phyloP scores from a whole-genome alignment of 2,329 filamentous ascomycete species.

The Phaeosphaeriaceae sp. region DNA sequence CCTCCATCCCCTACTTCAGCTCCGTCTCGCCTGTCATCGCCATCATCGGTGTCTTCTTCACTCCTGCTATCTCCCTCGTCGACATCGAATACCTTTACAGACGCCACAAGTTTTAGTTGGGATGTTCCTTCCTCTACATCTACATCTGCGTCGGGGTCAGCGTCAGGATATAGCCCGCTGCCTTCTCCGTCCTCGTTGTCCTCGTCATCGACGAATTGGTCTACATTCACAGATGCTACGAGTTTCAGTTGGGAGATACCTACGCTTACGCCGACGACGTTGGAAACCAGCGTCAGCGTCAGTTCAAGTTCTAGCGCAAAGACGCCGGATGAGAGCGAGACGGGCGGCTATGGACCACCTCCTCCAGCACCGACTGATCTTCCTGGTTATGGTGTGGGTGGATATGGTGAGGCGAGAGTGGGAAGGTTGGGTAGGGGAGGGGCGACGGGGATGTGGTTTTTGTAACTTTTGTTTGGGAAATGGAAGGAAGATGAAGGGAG shows the following conservation, averaged over 20 bases:
- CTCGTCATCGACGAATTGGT: not conserved
- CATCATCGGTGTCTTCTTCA: not conserved
- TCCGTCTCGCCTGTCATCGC: too few relatives aligned
- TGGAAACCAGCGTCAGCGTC: not conserved
- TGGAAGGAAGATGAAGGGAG: not conserved
- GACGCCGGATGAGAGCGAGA: not conserved
- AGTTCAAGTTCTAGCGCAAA: not conserved
- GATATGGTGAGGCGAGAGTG: too few relatives aligned
- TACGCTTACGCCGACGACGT: not conserved
- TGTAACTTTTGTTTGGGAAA: not conserved
- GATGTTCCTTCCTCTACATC: not conserved
- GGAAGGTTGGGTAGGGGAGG: too few relatives aligned
- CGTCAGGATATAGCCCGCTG: not conserved
- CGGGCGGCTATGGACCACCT: not conserved
- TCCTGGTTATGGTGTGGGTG: not conserved
- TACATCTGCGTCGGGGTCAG: too few relatives aligned
- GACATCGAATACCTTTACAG: not conserved
- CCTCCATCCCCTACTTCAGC: not conserved
- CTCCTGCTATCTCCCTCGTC: not conserved
- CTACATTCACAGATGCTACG: conserved; percentile 1
- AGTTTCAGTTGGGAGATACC: not conserved
- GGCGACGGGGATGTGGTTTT: not conserved
- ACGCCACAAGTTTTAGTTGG: not conserved
- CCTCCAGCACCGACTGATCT: not conserved
- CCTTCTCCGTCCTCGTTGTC: not conserved